Percentiles rank a stretch among this genome's conserved stretches.
Conservation (phyloP, 495 filamentous ascomycete genomes). For the Penicillium robsamsonii region DNA sequence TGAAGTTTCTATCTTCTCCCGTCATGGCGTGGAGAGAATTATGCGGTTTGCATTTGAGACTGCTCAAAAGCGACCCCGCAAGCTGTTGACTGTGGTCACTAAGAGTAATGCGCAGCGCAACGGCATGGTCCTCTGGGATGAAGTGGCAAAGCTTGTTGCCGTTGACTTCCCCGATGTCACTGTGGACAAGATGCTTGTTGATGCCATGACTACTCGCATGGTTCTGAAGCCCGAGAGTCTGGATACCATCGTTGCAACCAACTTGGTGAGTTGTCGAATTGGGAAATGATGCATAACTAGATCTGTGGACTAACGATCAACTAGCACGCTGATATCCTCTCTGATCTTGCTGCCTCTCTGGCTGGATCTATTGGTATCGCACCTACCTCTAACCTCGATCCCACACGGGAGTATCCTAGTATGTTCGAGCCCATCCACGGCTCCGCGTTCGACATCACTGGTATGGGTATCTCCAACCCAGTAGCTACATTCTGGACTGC, state of each 20-base stretch:
- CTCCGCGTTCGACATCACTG: constrained; percentile 69
- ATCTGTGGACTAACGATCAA: not conserved
- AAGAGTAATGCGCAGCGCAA: constrained; percentile 60
- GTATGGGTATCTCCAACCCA: constrained; percentile 69
- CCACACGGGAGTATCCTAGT: constrained; percentile 56
- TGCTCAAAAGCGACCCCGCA: constrained; percentile 44
- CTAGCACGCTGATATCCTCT: constrained; percentile 56
- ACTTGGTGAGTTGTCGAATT: constrained; percentile 37
- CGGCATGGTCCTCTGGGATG: constrained; percentile 59
- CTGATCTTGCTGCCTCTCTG: constrained; percentile 56
- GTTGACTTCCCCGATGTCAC: constrained; percentile 53
- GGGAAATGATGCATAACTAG: not conserved
- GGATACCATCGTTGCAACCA: constrained; percentile 58
- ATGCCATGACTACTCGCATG: constrained; percentile 60
- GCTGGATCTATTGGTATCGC: constrained; percentile 58
- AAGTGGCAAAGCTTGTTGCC: constrained; percentile 46
- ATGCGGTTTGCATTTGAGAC: constrained; percentile 58
- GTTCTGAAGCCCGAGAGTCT: constrained; percentile 51
- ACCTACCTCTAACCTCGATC: constrained; percentile 64
- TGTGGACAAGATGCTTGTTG: constrained; percentile 58
- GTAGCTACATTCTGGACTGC: constrained; percentile 69
- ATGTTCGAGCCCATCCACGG: constrained; percentile 72
- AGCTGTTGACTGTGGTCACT: constrained; percentile 55
- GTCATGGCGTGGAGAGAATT: constrained; percentile 52
- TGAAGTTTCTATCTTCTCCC: constrained; percentile 55